These are phyloP conservation scores for Leccinum olivaceopallidum DNA, from an alignment of 768 basidiomycete species.

Conservation along the genomic window DNA sequence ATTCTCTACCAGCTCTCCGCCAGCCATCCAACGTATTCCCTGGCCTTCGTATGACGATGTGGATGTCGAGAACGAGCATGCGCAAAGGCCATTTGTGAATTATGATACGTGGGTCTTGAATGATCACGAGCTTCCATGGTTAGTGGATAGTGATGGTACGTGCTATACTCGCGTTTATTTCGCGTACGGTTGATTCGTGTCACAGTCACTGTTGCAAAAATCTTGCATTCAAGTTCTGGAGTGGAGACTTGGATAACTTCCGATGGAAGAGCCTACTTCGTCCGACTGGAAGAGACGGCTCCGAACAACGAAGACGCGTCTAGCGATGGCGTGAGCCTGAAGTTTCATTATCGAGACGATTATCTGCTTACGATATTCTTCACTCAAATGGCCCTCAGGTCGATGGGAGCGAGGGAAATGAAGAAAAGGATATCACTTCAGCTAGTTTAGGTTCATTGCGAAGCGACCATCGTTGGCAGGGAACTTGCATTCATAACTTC, in stretches of 20 bases:
- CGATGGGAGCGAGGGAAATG: conserved; percentile 6
- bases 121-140: conserved; percentile 69
- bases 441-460: conserved; percentile 11
- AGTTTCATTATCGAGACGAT: neutral
- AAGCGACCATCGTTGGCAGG: conserved; percentile 53
- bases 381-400: conserved; percentile 12
- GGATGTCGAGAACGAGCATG: conserved; percentile 36
- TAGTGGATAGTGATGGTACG: conserved; percentile 72
- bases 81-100: conserved; percentile 37
- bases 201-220: conserved; percentile 64
- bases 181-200: neutral
- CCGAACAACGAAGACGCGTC: conserved; percentile 48
- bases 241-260: conserved; percentile 85
- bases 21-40: conserved; percentile 80
- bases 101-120: conserved; percentile 75
- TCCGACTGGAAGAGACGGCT: conserved; percentile 48
- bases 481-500: conserved; percentile 79
- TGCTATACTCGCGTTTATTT: neutral
- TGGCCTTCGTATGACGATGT: conserved; percentile 63
- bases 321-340: conserved; percentile 42
- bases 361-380: conserved; percentile 6
- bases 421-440: conserved; percentile 5
- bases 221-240: conserved; percentile 57
- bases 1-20: conserved; percentile 74
- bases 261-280: conserved; percentile 81